These are phyloP conservation scores for Triticum dicoccoides DNA, from an alignment of 176 grass and related monocot genomes.

Conservation along the genomic window DNA sequence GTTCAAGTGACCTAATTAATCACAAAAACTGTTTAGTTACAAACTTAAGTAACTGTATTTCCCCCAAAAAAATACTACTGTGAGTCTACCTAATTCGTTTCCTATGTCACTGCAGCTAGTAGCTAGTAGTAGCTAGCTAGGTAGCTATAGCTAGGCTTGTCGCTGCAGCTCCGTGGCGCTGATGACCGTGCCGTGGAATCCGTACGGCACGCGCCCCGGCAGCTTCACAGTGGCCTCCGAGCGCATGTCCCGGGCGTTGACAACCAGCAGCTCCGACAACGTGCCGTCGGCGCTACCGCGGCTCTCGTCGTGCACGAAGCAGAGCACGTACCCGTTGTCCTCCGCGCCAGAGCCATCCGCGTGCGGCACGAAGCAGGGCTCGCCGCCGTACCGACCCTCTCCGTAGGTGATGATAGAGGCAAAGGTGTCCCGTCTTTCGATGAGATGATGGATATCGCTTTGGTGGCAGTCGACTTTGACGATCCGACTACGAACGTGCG, in stretches of 20 bases:
- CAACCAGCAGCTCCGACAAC: constrained; percentile 67
- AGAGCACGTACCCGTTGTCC: constrained; percentile 77
- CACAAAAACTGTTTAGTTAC: not conserved
- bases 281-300: not conserved
- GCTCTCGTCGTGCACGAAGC: constrained; percentile 70
- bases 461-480: no score
- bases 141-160: constrained; percentile 42
- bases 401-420: constrained; percentile 39
- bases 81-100: not conserved
- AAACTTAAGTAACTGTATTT: not conserved
- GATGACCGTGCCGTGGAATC: constrained; percentile 85
- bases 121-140: not conserved
- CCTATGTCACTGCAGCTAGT: not conserved
- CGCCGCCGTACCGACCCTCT: constrained; percentile 65
- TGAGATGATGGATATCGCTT: no score
- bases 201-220: constrained; percentile 83
- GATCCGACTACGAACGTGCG: no score
- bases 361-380: constrained; percentile 80
- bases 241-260: constrained; percentile 56
- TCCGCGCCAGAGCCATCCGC: constrained; percentile 21
- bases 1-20: not conserved
- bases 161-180: constrained; percentile 39
- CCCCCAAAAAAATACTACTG: no score
- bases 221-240: constrained; percentile 64
- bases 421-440: no score